Conservation (phyloP, 2,329 filamentous ascomycete genomes). For the Lizonia empirigonia region DNA sequence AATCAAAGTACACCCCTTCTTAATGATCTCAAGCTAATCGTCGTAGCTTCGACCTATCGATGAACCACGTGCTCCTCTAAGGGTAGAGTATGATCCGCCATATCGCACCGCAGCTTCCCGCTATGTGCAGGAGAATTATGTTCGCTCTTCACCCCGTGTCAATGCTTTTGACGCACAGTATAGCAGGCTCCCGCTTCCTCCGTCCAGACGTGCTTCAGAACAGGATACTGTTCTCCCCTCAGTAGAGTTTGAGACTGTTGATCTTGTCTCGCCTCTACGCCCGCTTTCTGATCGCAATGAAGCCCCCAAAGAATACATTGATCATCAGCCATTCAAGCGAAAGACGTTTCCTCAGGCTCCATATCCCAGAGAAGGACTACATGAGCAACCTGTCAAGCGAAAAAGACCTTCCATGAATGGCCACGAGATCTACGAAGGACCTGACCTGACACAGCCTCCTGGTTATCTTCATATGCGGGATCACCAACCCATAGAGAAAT, state of each 20-base stretch:
- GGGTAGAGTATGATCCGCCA: slow-evolving; percentile 24
- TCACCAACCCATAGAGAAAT: slow-evolving; percentile 17
- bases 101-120: slow-evolving; percentile 14
- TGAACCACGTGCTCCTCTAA: slow-evolving; percentile 17
- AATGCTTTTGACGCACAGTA: slow-evolving; percentile 21
- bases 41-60: slow-evolving; percentile 40
- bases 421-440: not conserved
- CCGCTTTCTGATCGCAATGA: slow-evolving; percentile 12
- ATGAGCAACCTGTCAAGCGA: not conserved
- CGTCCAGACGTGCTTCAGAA: slow-evolving; percentile 33
- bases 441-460: not conserved
- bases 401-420: not conserved
- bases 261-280: slow-evolving; percentile 25
- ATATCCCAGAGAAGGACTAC: slow-evolving; percentile 12
- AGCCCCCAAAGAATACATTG: slow-evolving; percentile 12
- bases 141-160: slow-evolving; percentile 19
- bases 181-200: slow-evolving; percentile 18
- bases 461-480: slow-evolving; percentile 4
- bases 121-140: slow-evolving; percentile 20
- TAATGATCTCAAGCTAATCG: slow-evolving; percentile 25
- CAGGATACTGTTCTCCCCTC: slow-evolving; percentile 44
- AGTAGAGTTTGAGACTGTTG: slow-evolving; percentile 39
- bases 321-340: slow-evolving; percentile 26
- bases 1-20: slow-evolving; percentile 1
- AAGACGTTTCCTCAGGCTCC: slow-evolving; percentile 20